These are phyloP conservation scores for Globisporangium ultimum DNA, from an alignment of 352 stramenopile species.

Conservation along the genomic window DNA sequence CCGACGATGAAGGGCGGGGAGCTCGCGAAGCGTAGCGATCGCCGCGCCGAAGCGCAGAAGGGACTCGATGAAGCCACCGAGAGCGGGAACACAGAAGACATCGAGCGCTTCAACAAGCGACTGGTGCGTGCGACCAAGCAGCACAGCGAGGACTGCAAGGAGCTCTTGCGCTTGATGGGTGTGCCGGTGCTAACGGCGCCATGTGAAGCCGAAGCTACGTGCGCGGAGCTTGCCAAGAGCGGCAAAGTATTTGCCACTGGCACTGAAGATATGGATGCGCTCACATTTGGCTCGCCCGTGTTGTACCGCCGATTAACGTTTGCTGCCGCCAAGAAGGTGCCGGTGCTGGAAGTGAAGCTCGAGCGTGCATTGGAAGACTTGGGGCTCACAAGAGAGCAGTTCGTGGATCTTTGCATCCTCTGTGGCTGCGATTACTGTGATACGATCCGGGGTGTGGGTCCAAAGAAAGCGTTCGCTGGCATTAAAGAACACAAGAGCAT, in stretches of 20 bases:
- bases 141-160: slow-evolving; percentile 94
- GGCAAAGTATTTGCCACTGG: slow-evolving; percentile 94
- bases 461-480: slow-evolving; percentile 96
- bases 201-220: slow-evolving; percentile 98
- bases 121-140: slow-evolving; percentile 87
- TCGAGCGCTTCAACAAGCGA: slow-evolving; percentile 93
- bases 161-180: slow-evolving; percentile 93
- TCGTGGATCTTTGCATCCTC: slow-evolving; percentile 99
- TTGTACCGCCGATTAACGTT: slow-evolving; percentile 92
- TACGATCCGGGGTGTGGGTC: slow-evolving; percentile 96
- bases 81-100: slow-evolving; percentile 85
- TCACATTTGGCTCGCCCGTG: slow-evolving; percentile 97
- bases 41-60: slow-evolving; percentile 85
- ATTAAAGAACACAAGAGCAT: slow-evolving; percentile 96
- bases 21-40: slow-evolving; percentile 92
- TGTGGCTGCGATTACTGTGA: slow-evolving; percentile 99
- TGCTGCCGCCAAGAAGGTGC: slow-evolving; percentile 84
- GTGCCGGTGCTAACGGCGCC: slow-evolving; percentile 95
- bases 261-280: slow-evolving; percentile 99
- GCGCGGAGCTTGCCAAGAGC: slow-evolving; percentile 89
- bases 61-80: slow-evolving; percentile 84
- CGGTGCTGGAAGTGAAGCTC: slow-evolving; percentile 90
- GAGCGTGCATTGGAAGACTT: slow-evolving; percentile 92
- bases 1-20: slow-evolving; percentile 97
- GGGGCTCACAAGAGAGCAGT: slow-evolving; percentile 91